Base-by-base conservation (phyloP, 148 eudicot genomes). In the Selenicereus undatus region DNA sequence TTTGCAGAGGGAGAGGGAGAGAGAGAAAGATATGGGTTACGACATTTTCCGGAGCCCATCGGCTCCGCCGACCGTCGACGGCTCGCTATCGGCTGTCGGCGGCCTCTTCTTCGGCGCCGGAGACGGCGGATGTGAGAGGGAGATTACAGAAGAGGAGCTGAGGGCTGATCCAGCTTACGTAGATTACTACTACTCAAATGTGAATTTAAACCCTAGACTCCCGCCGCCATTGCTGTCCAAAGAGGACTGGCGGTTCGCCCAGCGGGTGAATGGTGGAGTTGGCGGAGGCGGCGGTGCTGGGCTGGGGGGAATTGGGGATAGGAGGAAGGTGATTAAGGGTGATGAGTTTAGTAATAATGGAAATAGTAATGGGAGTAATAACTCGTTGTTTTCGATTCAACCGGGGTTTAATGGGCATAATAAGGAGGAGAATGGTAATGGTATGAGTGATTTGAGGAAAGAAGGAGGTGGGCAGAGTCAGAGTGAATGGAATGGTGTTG, bases 51-150 rank as follows among this genome's bases (percentile, higher is more conserved):
- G 96, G 0, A 92, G 96, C 54, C 94, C 93, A 14, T 93, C 98
- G 22, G 98, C 96, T 50, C 98, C 96, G 32, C 96, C 98, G 22
- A 93, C 91, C 0, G 79, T 93, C 1, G 96, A 90, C 64, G 93
- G 94, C 51, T 87, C 92, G 56, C n/a, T 90, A 26, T 84, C 74
- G 54, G 90, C 88, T 29, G 88, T 83, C 8, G 91, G 91, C 16
- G 95, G 89, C 0, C 54, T 86, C 20, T 85, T 81, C 17, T 21
- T 43, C 71, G 85, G 84, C 29, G 86, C 79, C n/a, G 85, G 78
- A 8, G 84, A 74, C 26, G 65, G 66, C 11, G 86, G 83, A 4
- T 76, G 36, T 42, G 69, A 39, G 12, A 62, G 80, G 0, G 81
- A 81, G 66, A 51, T 86, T 9, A 65, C 85, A 5, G 93, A 88